Conservation (phyloP, 345 rosid genomes). For the Gossypium thurberi region DNA sequence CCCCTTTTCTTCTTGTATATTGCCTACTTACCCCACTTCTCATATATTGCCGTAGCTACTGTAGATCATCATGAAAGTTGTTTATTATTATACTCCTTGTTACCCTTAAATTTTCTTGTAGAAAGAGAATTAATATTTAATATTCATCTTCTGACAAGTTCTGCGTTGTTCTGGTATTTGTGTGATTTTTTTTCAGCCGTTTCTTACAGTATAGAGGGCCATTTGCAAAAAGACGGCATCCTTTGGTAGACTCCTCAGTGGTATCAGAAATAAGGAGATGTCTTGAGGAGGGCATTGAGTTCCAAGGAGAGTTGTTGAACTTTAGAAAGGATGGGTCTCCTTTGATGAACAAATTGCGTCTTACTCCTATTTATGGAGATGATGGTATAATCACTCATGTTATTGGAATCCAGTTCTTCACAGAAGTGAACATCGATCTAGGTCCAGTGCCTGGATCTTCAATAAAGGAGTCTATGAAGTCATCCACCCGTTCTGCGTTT, state of each 20-base stretch:
- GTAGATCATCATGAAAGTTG: background rate
- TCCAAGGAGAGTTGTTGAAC: constrained; percentile 82
- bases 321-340: constrained; percentile 85
- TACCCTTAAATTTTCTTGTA: background rate
- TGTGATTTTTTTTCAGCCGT: constrained; percentile 42
- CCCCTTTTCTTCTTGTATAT: background rate
- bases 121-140: background rate
- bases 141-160: constrained; percentile 8
- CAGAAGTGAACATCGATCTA: constrained; percentile 72
- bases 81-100: background rate
- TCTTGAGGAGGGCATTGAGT: constrained; percentile 74
- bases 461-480: constrained; percentile 47
- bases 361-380: constrained; percentile 82
- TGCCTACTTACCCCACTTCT: background rate
- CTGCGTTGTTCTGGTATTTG: constrained; percentile 18
- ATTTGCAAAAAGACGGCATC: constrained; percentile 88
- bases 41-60: background rate
- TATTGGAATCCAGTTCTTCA: constrained; percentile 80
- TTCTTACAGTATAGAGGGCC: constrained; percentile 92
- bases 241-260: constrained; percentile 63
- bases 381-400: constrained; percentile 71
- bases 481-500: constrained; percentile 31
- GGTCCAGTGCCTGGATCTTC: constrained; percentile 60
- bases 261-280: constrained; percentile 77
- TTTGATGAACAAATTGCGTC: constrained; percentile 62